Conservation (phyloP, 768 basidiomycete species). For the Lentinula edodes region DNA sequence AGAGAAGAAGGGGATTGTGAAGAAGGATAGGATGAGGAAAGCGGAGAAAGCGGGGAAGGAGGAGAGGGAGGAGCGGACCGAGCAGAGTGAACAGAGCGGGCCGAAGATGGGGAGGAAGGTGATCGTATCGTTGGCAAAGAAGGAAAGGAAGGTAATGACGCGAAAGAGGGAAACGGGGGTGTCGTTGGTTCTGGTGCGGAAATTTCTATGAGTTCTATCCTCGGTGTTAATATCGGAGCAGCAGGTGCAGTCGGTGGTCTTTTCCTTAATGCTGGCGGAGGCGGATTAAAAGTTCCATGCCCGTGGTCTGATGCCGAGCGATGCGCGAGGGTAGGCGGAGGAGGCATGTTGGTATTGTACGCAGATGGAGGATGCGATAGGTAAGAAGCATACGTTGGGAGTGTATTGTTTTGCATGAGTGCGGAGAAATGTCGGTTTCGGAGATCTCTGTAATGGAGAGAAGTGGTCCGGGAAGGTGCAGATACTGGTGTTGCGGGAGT, state of each 20-base stretch:
- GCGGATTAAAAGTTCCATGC: not conserved
- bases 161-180: slow-evolving; percentile 29
- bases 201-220: slow-evolving; percentile 15
- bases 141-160: not conserved
- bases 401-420: not conserved
- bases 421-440: not conserved
- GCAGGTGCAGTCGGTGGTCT: slow-evolving; percentile 2
- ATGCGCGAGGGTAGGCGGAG: slow-evolving; percentile 1
- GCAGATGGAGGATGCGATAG: not conserved
- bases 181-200: slow-evolving; percentile 38
- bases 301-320: slow-evolving; percentile 4
- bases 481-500: slow-evolving; percentile 33
- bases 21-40: not conserved
- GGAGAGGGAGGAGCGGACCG: not conserved
- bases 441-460: slow-evolving; percentile 19
- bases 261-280: not conserved
- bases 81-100: not conserved
- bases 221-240: not conserved
- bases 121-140: not conserved
- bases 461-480: slow-evolving; percentile 45
- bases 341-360: not conserved
- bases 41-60: not conserved
- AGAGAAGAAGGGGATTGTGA: not conserved
- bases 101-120: not conserved
- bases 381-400: not conserved